Conservation (phyloP, 768 basidiomycete genomes). For the Suillus paluster region DNA sequence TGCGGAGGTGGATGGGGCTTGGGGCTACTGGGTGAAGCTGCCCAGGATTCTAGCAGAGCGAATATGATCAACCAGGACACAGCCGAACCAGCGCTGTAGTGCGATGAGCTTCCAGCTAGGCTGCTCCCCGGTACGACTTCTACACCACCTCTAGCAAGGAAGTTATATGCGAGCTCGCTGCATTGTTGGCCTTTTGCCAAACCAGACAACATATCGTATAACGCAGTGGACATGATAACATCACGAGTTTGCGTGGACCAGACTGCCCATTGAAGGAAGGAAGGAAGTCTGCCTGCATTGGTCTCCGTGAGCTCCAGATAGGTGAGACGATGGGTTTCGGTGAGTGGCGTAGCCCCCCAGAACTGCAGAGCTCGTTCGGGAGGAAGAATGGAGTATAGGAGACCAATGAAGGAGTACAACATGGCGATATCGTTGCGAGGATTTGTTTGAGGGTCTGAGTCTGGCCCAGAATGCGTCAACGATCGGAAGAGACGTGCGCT, state of each 20-base stretch:
- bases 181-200: slow-evolving; percentile 83
- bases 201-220: slow-evolving; percentile 89
- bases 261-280: slow-evolving; percentile 89
- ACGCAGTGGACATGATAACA: slow-evolving; percentile 70
- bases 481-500: slow-evolving; percentile 58
- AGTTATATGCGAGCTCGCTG: slow-evolving; percentile 88
- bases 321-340: slow-evolving; percentile 43
- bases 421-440: slow-evolving; percentile 85
- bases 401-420: slow-evolving; percentile 80
- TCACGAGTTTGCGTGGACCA: slow-evolving; percentile 83
- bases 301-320: slow-evolving; percentile 67
- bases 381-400: slow-evolving; percentile 75
- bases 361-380: slow-evolving; percentile 83
- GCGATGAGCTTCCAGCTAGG: slow-evolving; percentile 48
- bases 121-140: slow-evolving; percentile 68
- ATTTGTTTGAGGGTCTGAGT: slow-evolving; percentile 46
- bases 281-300: slow-evolving; percentile 62
- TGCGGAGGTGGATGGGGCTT: slow-evolving; percentile 54
- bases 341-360: slow-evolving; percentile 70
- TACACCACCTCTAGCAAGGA: slow-evolving; percentile 76
- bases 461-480: slow-evolving; percentile 45
- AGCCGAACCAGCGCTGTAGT: slow-evolving; percentile 53
- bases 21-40: slow-evolving; percentile 51
- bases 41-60: slow-evolving; percentile 76
- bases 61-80: slow-evolving; percentile 85